Base-by-base conservation (phyloP, 768 basidiomycete species). In the Boletales sp. region DNA sequence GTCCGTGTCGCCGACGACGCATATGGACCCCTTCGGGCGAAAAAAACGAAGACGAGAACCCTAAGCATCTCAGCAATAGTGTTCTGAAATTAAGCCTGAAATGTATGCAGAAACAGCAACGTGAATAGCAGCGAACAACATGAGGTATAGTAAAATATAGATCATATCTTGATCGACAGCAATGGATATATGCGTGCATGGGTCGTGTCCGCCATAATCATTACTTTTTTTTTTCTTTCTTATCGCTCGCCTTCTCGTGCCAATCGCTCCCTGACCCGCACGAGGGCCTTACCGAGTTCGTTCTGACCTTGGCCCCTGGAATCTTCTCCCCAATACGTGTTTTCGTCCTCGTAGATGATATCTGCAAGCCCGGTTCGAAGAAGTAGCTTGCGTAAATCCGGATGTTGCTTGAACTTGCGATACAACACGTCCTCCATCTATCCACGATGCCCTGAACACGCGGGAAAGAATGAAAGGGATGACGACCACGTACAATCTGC, bases 321-420 rank as follows among this genome's bases (percentile, higher is more conserved):
- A 1, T 14, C 83, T 86, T 12, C 77, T 75, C 5, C 87, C 86
- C 86, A 89, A 59, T 79, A 85, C n/a, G 61, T 34, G 61, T 90
- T 86, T 0, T 68, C 63, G 56, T 85, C 83, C 9, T 69, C 64
- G 57, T 83, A 86, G 4, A 84, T 62, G 31, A 34, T 34, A 14
- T 34, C 11, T 2, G 9, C 32, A 34, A 34, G 32, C 11, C 32
- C 77, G 69, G 46, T 46, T 14, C 24, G 39, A 11, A 34, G 8
- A 34, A 34, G 32, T 34, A 34, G 32, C 32, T 5, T 34, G 32
- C 32, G 32, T 34, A 34, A 19, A 8, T 17, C 17, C 0, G 77
- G 69, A 60, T 92, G 86, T 69, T 91, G 89, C 42, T 69, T 75
- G 58, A 91, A 84, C 62, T 92, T 92, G 52, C 74, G 58, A 52